Evolutionary conservation across 2,329 filamentous ascomycete genomes (phyloP).

Genomic region (Xylariaceae sp.): DNA sequence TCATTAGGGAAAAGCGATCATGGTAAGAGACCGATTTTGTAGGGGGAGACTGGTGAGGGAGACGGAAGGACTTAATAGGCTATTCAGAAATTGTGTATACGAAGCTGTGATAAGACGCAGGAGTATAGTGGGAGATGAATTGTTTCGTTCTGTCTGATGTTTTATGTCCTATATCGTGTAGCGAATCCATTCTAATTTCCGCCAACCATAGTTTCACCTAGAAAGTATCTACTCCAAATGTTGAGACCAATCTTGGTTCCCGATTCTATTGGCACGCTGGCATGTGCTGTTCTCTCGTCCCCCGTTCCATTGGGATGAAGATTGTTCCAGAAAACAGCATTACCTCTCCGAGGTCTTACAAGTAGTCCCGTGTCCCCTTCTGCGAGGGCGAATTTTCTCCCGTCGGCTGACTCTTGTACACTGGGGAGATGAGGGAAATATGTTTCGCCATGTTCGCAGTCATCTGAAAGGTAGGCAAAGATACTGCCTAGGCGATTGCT

Average conservation of each 20-base stretch:
- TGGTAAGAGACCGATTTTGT: no score
- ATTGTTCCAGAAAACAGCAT: slow-evolving; percentile 16
- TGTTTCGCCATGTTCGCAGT: slow-evolving; percentile 15
- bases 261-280: slow-evolving; percentile 9
- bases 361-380: slow-evolving; percentile 10
- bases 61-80: no score
- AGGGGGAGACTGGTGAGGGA: no score
- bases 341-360: slow-evolving; percentile 15
- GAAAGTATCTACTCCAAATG: slow-evolving; percentile 12
- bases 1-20: no score
- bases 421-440: slow-evolving; percentile 16
- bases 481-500: slow-evolving; percentile 15
- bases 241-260: slow-evolving; percentile 14
- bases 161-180: no score
- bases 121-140: no score
- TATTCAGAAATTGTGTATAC: no score
- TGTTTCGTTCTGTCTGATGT: no score
- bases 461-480: slow-evolving; percentile 17
- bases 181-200: no score
- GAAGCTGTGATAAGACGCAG: no score
- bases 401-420: slow-evolving; percentile 11
- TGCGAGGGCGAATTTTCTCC: slow-evolving; percentile 11
- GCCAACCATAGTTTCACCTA: slow-evolving; percentile 9
- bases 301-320: slow-evolving; percentile 11
- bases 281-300: slow-evolving; percentile 9